These are phyloP conservation scores for Neotropicomus parvogracilis DNA, from an alignment of 1,284 basidiomycete genomes.

Conservation along the genomic window DNA sequence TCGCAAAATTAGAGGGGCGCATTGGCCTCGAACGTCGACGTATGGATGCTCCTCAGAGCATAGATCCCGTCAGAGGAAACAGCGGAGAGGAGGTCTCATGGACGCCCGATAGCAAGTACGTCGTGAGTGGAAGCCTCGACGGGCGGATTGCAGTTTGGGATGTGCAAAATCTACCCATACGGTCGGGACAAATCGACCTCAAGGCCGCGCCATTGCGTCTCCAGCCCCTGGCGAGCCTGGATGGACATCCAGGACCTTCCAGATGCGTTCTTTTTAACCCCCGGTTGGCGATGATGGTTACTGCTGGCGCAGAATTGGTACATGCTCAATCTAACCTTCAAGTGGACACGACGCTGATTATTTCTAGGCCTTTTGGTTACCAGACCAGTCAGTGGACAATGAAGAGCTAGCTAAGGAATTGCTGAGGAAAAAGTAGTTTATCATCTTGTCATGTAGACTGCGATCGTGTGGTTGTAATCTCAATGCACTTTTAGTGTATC, in stretches of 20 bases:
- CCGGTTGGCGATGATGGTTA: slow-evolving; percentile 82
- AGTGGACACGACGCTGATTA: slow-evolving; percentile 3
- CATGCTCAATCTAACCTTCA: slow-evolving; percentile 31
- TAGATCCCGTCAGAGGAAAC: slow-evolving; percentile 70
- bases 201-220: slow-evolving; percentile 51
- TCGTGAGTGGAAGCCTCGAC: slow-evolving; percentile 79
- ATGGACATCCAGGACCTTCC: slow-evolving; percentile 78
- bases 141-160: slow-evolving; percentile 84
- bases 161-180: slow-evolving; percentile 53
- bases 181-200: slow-evolving; percentile 50
- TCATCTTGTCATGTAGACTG: neutral
- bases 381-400: slow-evolving; percentile 54
- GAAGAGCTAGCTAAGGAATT: slow-evolving; percentile 51
- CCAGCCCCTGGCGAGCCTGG: slow-evolving; percentile 55
- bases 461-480: neutral
- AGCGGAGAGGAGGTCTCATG: slow-evolving; percentile 90
- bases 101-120: slow-evolving; percentile 88
- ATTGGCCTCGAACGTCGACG: slow-evolving; percentile 71
- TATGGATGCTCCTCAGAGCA: slow-evolving; percentile 49
- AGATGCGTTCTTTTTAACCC: slow-evolving; percentile 89
- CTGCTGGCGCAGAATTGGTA: slow-evolving; percentile 83
- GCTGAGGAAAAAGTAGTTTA: slow-evolving; percentile 36
- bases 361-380: slow-evolving; percentile 78
- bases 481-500: neutral
- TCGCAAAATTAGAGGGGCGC: slow-evolving; percentile 83